Conservation (phyloP, 2,329 filamentous ascomycete species). For the Fusarium graminum region DNA sequence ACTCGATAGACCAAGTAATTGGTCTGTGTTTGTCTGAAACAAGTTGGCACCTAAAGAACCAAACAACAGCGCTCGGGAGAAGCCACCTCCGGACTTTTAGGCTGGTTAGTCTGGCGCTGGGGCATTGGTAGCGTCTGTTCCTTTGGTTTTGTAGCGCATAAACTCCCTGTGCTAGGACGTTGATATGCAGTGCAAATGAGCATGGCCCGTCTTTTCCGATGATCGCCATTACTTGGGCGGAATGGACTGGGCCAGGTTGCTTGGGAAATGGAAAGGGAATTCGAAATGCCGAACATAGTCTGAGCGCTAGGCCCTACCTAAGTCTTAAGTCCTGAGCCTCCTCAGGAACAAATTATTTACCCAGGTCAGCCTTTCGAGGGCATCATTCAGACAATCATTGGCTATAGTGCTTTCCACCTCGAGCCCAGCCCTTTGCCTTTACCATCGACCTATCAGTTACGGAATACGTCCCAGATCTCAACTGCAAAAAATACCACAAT, state of each 20-base stretch:
- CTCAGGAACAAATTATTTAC: too few relatives aligned
- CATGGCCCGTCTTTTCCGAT: constrained; percentile 9
- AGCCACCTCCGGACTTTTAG: constrained; percentile 49
- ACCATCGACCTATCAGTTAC: too few relatives aligned
- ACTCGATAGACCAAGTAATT: constrained; percentile 17
- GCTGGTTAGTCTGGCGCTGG: constrained; percentile 38
- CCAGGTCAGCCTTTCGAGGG: background rate
- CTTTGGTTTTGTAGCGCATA: constrained; percentile 2
- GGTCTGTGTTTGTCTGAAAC: constrained; percentile 49
- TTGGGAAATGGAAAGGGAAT: background rate
- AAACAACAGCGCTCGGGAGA: constrained; percentile 49
- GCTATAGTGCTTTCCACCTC: background rate
- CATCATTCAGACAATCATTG: background rate
- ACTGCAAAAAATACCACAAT: background rate
- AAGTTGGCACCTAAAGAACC: constrained; percentile 22
- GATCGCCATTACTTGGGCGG: constrained; percentile 15
- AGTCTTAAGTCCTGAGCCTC: too few relatives aligned
- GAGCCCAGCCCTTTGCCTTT: background rate
- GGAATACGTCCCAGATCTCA: background rate
- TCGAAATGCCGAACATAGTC: background rate
- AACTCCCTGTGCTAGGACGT: constrained; percentile 9
- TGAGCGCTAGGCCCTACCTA: background rate
- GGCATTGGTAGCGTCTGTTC: constrained; percentile 34
- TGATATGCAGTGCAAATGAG: background rate
- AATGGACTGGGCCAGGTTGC: constrained; percentile 3